A percentile compares a stretch with the other conserved stretches of the same genome.
phyloP scores from a whole-genome alignment of 176 grass and related monocot species.

The Oryza coarctata region DNA sequence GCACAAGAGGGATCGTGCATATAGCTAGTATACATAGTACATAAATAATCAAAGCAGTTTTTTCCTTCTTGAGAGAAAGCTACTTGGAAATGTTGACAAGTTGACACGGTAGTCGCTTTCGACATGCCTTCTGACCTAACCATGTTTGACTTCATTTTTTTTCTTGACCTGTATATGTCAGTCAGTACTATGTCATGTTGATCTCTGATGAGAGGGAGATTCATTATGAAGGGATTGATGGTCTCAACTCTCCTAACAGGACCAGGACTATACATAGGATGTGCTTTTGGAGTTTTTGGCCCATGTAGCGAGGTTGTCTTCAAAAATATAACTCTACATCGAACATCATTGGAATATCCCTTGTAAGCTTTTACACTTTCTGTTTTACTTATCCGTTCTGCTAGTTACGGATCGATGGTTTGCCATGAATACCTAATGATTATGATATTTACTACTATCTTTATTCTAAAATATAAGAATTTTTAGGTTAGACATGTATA shows the following conservation, averaged over 20 bases:
- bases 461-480: too few species aligned
- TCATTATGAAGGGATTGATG: not conserved
- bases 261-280: not conserved
- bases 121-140: not conserved
- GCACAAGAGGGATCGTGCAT: not conserved
- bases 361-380: not conserved
- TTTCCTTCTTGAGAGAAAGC: not conserved
- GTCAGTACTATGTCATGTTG: not conserved
- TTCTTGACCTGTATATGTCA: not conserved
- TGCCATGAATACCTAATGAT: not conserved
- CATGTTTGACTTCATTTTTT: not conserved
- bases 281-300: not conserved
- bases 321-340: not conserved
- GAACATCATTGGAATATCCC: not conserved
- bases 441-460: too few species aligned
- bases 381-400: not conserved
- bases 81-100: not conserved
- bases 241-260: not conserved
- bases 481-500: too few species aligned
- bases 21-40: not conserved
- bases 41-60: not conserved
- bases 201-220: not conserved
- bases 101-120: not conserved
- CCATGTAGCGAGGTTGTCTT: not conserved
- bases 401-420: not conserved